A percentile compares a stretch with the other conserved stretches of the same genome.
Conservation (phyloP, 345 rosid species). For the Euclidium syriacum region DNA sequence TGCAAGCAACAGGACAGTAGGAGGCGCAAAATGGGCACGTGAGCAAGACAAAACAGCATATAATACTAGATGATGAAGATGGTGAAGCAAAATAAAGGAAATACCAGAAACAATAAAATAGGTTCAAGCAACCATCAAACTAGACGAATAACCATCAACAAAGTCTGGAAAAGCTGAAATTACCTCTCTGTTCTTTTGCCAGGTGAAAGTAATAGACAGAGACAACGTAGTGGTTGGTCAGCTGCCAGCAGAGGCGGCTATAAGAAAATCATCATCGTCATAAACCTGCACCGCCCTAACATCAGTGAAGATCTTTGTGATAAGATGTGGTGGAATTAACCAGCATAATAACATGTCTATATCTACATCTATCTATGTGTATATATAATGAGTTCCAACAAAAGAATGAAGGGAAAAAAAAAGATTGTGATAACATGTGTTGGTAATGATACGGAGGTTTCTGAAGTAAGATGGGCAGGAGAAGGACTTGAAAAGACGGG, state of each 20-base stretch:
- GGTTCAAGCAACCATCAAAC: neutral
- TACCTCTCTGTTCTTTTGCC: neutral
- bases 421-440: neutral
- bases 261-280: neutral
- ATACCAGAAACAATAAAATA: neutral
- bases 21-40: neutral
- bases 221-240: neutral
- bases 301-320: neutral
- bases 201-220: neutral
- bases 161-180: neutral
- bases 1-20: neutral
- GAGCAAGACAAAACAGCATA: neutral
- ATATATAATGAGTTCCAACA: neutral
- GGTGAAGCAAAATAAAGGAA: neutral
- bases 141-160: neutral
- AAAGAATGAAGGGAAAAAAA: neutral
- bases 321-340: neutral
- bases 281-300: slow-evolving; percentile 1
- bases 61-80: neutral
- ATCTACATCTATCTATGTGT: neutral
- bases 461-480: neutral
- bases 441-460: neutral
- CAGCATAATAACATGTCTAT: neutral
- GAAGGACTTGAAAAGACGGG: neutral
- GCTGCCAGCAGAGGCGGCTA: neutral